Conservation (phyloP, 192 early-diverging fungal species). For the Coemansia sp. region DNA sequence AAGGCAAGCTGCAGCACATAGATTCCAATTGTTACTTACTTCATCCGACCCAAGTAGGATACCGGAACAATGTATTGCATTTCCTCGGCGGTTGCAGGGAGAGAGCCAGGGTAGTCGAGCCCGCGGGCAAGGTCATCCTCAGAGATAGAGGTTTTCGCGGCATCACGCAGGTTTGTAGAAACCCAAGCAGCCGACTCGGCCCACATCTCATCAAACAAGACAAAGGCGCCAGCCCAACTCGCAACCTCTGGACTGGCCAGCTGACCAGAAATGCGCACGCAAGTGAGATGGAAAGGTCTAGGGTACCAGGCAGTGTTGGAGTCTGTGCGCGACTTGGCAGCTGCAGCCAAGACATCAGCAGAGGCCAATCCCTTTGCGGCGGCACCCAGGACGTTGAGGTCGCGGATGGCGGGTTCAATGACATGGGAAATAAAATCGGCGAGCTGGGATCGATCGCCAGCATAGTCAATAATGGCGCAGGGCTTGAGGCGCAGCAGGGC, state of each 20-base stretch:
- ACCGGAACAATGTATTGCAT: conserved; percentile 34
- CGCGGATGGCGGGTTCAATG: conserved; percentile 29
- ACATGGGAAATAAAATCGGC: conserved; percentile 15
- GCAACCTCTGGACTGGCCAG: conserved; percentile 29
- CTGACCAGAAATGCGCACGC: conserved; percentile 18
- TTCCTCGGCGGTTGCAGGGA: conserved; percentile 24
- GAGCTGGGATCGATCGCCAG: conserved; percentile 30
- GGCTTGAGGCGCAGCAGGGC: conserved; percentile 41
- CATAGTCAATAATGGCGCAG: conserved; percentile 37
- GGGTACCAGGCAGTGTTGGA: conserved; percentile 20
- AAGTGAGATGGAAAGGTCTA: conserved; percentile 23
- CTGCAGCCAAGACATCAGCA: background rate
- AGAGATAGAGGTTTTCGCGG: background rate
- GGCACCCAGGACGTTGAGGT: conserved; percentile 32
- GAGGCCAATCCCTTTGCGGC: background rate
- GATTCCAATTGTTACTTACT: conserved; percentile 22
- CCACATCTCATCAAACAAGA: conserved; percentile 31
- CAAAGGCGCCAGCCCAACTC: conserved; percentile 42
- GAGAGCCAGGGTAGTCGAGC: conserved; percentile 42
- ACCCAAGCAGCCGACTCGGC: conserved; percentile 20
- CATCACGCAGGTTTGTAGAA: conserved; percentile 12
- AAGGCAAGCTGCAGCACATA: background rate
- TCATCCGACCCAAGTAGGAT: conserved; percentile 44
- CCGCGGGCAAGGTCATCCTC: conserved; percentile 29
- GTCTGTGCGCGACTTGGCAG: background rate